Evolutionary conservation across 371 early-diverging fungal genomes (phyloP).

Genomic region (Haplosporangium sp.): DNA sequence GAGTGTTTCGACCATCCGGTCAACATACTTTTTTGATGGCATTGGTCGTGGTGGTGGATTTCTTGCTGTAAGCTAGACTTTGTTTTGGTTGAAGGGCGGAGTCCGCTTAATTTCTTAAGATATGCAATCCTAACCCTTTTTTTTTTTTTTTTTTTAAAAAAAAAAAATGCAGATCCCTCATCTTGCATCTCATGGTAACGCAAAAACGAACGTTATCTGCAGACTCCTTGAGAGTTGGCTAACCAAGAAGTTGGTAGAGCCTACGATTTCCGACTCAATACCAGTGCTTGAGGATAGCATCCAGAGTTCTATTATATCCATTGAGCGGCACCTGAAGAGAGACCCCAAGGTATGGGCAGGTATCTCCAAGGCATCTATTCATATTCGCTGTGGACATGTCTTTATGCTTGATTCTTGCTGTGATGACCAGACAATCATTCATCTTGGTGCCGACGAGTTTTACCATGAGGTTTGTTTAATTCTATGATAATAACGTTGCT

Average conservation of each 20-base stretch:
- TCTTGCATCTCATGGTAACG: slow-evolving; percentile 51
- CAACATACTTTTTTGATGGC: slow-evolving; percentile 52
- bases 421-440: slow-evolving; percentile 48
- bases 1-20: slow-evolving; percentile 48
- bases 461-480: slow-evolving; percentile 32
- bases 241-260: slow-evolving; percentile 50
- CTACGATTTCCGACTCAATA: slow-evolving; percentile 49
- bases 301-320: slow-evolving; percentile 40
- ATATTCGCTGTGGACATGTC: slow-evolving; percentile 50
- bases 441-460: slow-evolving; percentile 50
- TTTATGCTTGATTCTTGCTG: slow-evolving; percentile 52
- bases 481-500: neutral
- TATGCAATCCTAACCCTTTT: neutral
- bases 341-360: slow-evolving; percentile 47
- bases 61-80: slow-evolving; percentile 31
- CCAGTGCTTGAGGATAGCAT: slow-evolving; percentile 49
- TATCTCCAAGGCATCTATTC: slow-evolving; percentile 45
- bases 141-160: too few species aligned
- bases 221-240: slow-evolving; percentile 41
- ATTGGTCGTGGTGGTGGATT: slow-evolving; percentile 55
- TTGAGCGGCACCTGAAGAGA: slow-evolving; percentile 30
- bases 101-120: too few species aligned
- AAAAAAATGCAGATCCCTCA: slow-evolving; percentile 36
- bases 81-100: too few species aligned
- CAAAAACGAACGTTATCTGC: slow-evolving; percentile 46